These are phyloP conservation scores for Sequoia sempervirens DNA, from an alignment of 75 land plant genomes.

Conservation along the genomic window DNA sequence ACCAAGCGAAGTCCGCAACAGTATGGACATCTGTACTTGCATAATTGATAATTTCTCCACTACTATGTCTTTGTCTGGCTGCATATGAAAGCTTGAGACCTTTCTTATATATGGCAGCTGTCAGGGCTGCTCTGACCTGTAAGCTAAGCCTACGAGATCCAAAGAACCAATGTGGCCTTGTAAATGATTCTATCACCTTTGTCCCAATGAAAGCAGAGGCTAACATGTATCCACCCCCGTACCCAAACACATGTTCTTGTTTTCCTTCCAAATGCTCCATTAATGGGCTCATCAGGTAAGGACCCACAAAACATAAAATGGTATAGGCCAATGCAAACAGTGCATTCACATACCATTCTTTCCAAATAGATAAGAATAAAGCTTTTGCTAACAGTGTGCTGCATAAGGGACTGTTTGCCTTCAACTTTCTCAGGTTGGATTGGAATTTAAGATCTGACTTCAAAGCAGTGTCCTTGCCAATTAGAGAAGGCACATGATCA, in stretches of 20 bases:
- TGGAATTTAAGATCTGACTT: conserved; percentile 22
- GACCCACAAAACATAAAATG: conserved; percentile 63
- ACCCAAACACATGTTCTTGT: background rate
- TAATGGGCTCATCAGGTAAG: conserved; percentile 37
- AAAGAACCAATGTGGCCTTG: conserved; percentile 70
- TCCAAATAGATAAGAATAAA: conserved; percentile 26
- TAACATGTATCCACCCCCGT: conserved; percentile 27
- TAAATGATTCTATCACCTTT: conserved; percentile 47
- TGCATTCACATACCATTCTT: conserved; percentile 37
- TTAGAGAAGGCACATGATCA: conserved; percentile 51
- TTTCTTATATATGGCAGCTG: conserved; percentile 67
- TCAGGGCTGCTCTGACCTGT: conserved; percentile 45
- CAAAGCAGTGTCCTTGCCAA: conserved; percentile 54
- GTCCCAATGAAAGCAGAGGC: conserved; percentile 38
- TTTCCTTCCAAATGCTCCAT: background rate
- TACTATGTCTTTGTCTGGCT: conserved; percentile 40
- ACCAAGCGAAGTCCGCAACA: conserved; percentile 68
- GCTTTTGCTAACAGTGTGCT: conserved; percentile 31
- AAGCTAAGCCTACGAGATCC: conserved; percentile 44
- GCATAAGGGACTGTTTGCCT: conserved; percentile 9
- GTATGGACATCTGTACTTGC: conserved; percentile 67
- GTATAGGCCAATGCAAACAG: conserved; percentile 47
- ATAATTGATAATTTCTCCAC: conserved; percentile 79
- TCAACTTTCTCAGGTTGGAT: conserved; percentile 28
- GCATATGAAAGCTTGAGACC: conserved; percentile 55